phyloP scores from a whole-genome alignment of 2,329 filamentous ascomycete species.

The Clonostachys chloroleuca region DNA sequence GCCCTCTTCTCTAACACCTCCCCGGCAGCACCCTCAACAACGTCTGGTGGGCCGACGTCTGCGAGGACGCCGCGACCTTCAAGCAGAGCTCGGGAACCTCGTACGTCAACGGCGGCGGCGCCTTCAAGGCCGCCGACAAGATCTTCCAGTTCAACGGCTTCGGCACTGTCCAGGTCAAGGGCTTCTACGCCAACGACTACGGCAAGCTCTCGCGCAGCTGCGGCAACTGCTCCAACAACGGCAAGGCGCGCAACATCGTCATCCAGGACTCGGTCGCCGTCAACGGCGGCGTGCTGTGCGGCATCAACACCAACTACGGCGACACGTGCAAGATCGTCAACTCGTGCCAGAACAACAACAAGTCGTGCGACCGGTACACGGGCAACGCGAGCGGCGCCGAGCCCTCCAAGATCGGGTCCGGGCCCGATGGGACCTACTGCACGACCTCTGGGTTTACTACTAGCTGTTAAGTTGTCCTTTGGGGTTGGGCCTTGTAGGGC shows the following conservation, averaged over 20 bases:
- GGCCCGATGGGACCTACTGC: slow-evolving; percentile 20
- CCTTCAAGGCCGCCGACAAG: slow-evolving; percentile 37
- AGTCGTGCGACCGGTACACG: slow-evolving; percentile 14
- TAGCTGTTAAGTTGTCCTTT: too few relatives aligned
- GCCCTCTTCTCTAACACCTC: slow-evolving; percentile 12
- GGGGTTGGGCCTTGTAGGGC: too few relatives aligned
- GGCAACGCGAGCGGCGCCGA: slow-evolving; percentile 27
- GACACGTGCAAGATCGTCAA: slow-evolving; percentile 11
- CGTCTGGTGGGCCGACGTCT: slow-evolving; percentile 33
- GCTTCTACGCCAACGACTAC: slow-evolving; percentile 37
- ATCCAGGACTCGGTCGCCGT: slow-evolving; percentile 20
- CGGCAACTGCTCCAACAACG: slow-evolving; percentile 34
- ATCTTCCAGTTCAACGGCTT: slow-evolving; percentile 39
- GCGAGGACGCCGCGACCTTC: slow-evolving; percentile 19
- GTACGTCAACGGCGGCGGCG: slow-evolving; percentile 36
- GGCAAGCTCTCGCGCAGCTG: slow-evolving; percentile 44
- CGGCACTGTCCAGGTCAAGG: slow-evolving; percentile 29
- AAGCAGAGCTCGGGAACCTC: slow-evolving; percentile 27
- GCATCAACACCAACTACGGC: slow-evolving; percentile 28
- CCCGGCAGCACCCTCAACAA: slow-evolving; percentile 33
- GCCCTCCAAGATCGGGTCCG: slow-evolving; percentile 27
- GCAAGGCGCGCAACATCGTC: slow-evolving; percentile 16
- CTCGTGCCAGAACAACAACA: slow-evolving; percentile 4
- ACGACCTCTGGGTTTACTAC: not conserved
- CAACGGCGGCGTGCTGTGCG: slow-evolving; percentile 27